phyloP scores from a whole-genome alignment of 495 filamentous ascomycete genomes.

The Trichocladium antarcticum region DNA sequence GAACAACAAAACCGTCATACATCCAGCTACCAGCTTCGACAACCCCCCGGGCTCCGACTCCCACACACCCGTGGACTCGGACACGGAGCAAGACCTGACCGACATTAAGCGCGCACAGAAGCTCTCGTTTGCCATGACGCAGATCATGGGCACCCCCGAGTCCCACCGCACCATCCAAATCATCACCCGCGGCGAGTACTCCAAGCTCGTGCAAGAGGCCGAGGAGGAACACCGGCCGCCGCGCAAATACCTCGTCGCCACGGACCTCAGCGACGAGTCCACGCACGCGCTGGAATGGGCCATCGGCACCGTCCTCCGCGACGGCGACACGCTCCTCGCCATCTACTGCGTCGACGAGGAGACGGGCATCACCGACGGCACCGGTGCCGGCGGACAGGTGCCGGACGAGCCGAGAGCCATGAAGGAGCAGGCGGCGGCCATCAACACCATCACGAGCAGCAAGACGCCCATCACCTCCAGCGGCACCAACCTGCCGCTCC shows the following conservation, averaged over 20 bases:
- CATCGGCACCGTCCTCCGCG: slow-evolving; percentile 86
- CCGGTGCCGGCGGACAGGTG: slow-evolving; percentile 16
- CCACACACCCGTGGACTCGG: slow-evolving; percentile 72
- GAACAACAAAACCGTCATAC: slow-evolving; percentile 52
- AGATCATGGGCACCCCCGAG: slow-evolving; percentile 62
- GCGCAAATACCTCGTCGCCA: slow-evolving; percentile 84
- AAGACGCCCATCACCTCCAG: slow-evolving; percentile 22
- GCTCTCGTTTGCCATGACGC: slow-evolving; percentile 65
- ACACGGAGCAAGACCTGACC: slow-evolving; percentile 70
- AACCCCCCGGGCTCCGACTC: slow-evolving; percentile 48
- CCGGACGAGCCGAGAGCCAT: slow-evolving; percentile 49
- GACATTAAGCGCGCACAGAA: slow-evolving; percentile 81
- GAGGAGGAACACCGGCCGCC: slow-evolving; percentile 65
- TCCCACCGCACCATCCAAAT: slow-evolving; percentile 72
- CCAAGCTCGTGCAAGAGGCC: slow-evolving; percentile 57
- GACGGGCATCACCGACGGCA: slow-evolving; percentile 39
- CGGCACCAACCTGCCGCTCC: slow-evolving; percentile 15
- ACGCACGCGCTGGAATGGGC: slow-evolving; percentile 94
- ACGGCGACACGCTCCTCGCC: slow-evolving; percentile 86
- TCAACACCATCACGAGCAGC: slow-evolving; percentile 32
- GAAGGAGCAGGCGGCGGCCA: slow-evolving; percentile 56
- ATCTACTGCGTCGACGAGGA: slow-evolving; percentile 90
- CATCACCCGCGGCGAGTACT: slow-evolving; percentile 78
- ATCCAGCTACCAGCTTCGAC: slow-evolving; percentile 75
- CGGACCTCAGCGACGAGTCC: slow-evolving; percentile 85